Evolutionary conservation across 1,139 yeast species (phyloP).

Genomic region (Hemisphaericaspora xylanilytica): DNA sequence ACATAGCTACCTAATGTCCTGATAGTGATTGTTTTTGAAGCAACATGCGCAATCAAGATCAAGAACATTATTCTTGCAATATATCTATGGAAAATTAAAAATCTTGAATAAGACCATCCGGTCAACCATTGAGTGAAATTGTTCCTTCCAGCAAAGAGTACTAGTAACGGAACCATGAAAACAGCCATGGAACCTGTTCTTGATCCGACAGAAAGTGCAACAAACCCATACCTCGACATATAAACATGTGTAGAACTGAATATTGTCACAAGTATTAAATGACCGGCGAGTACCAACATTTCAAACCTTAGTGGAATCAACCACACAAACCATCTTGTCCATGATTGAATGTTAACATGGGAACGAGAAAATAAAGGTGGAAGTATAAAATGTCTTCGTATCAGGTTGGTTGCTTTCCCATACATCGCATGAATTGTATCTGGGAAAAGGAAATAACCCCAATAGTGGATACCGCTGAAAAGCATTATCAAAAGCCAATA

Average conservation of each 20-base stretch:
- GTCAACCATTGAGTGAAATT: conserved; percentile 26
- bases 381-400: conserved; percentile 12
- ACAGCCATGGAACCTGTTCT: conserved; percentile 25
- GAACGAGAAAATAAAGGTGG: conserved; percentile 12
- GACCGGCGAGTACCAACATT: conserved; percentile 13
- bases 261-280: conserved; percentile 11
- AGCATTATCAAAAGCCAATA: conserved; percentile 22
- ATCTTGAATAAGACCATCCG: conserved; percentile 22
- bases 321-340: conserved; percentile 1
- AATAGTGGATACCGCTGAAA: conserved; percentile 19
- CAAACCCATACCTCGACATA: conserved; percentile 11
- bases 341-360: conserved; percentile 8
- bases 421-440: conserved; percentile 7
- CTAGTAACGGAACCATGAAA: conserved; percentile 20
- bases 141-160: conserved; percentile 26
- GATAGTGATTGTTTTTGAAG: conserved; percentile 10
- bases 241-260: conserved; percentile 17
- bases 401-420: conserved; percentile 10
- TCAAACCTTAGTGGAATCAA: conserved; percentile 25
- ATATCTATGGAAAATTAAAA: conserved; percentile 23
- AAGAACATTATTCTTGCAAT: conserved; percentile 19
- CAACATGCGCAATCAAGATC: conserved; percentile 19
- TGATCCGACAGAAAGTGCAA: conserved; percentile 20
- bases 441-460: conserved; percentile 21
- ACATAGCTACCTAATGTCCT: conserved; percentile 17